phyloP scores from a whole-genome alignment of 2,329 filamentous ascomycete species.

The Pseudogymnoascus sp. region DNA sequence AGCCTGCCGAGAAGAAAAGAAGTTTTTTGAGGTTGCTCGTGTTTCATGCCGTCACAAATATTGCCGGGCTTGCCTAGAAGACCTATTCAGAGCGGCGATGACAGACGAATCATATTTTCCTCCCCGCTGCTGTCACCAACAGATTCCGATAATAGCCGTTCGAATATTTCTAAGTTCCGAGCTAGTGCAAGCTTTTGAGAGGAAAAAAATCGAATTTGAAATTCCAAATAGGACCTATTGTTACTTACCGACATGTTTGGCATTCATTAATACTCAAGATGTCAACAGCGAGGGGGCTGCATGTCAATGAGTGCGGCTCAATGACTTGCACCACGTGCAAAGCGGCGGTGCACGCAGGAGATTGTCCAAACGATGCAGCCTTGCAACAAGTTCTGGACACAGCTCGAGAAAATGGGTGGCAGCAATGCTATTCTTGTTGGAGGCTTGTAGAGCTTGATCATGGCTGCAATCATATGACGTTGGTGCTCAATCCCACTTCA shows the following conservation, averaged over 20 bases:
- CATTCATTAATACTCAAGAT: constrained; percentile 34
- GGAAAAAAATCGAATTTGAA: constrained; percentile 40
- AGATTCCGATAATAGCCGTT: constrained; percentile 32
- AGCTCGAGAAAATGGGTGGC: constrained; percentile 40
- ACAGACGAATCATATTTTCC: constrained; percentile 46
- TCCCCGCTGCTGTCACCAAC: constrained; percentile 41
- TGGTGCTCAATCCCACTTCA: constrained; percentile 20
- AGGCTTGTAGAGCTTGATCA: constrained; percentile 39
- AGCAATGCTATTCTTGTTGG: constrained; percentile 39
- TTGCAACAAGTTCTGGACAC: constrained; percentile 33
- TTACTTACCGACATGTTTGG: constrained; percentile 33
- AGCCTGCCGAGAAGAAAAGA: constrained; percentile 14
- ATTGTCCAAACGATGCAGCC: constrained; percentile 39
- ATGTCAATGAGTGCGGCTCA: constrained; percentile 35
- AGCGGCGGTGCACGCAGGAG: constrained; percentile 32
- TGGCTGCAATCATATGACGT: constrained; percentile 52
- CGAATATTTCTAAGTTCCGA: constrained; percentile 30
- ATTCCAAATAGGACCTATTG: constrained; percentile 46
- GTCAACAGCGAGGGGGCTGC: constrained; percentile 30
- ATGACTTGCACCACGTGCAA: constrained; percentile 47
- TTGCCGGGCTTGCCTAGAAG: constrained; percentile 39
- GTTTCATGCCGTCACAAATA: constrained; percentile 40
- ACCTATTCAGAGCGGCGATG: constrained; percentile 36
- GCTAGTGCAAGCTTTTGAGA: constrained; percentile 31
- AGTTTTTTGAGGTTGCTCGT: constrained; percentile 14